Base-by-base conservation (phyloP, 495 filamentous ascomycete species). In the Annulohypoxylon nitens region DNA sequence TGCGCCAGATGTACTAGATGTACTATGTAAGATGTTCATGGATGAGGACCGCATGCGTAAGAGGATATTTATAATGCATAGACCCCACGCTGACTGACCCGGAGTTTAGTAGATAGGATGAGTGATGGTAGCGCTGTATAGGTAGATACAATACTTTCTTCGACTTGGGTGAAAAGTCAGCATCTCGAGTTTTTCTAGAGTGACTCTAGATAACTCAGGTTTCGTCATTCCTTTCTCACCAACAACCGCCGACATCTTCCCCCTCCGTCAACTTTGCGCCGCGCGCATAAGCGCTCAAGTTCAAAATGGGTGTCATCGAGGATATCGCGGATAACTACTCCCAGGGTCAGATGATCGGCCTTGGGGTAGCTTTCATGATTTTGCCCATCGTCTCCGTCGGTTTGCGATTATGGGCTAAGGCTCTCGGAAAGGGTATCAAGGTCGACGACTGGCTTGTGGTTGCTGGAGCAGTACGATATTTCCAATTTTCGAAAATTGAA, bases 251-350 rank as follows among this genome's bases (percentile, higher is more conserved):
- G 23, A 6, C 23, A 26, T 23, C 2, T 45, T 45, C 37, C 7
- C 8, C 47, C 36, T 26, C 25, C 25, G 50, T 57, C 30, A 37
- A 57, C 36, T 65, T 65, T 65, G 25, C 37, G 62, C 62, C 18
- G 16, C 9, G 37, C 37, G 50, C 62, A 57, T 43, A 65, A n/a
- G 62, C 62, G 50, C 37, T n/a, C 37, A 30, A 30, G 30, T 45
- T 57, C 36, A 65, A 8, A 14, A 65, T 65, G 62, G 62, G 62
- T 45, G 62, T 50, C 25, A 57, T 65, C 18, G 16, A 65, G 54
- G 62, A 65, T 23, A 65, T 65, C 8, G 62, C 37, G 11, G 62
- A 65, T n/a, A 55, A 65, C 20, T 65, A 65, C 9, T 57, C 62
- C 50, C 50, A 57, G 43, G 37, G 62, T 37, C 62, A 65, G 36